A percentile compares a stretch with the other conserved stretches of the same genome.
Evolutionary conservation across 129 eudicot genomes (phyloP).

Genomic region (Arctium lappa): DNA sequence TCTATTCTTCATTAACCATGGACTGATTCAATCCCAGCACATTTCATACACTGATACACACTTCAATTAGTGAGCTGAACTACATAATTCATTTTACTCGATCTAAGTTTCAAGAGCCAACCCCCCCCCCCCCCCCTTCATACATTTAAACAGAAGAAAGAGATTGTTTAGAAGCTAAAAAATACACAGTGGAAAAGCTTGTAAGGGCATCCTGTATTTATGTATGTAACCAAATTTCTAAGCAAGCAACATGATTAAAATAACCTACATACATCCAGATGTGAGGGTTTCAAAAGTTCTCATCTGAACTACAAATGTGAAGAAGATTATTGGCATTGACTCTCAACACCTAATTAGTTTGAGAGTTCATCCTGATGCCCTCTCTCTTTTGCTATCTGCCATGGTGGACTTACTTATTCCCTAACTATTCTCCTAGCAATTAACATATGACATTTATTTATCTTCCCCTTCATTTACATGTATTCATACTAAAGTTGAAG

Average conservation of each 20-base stretch:
- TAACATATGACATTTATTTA: not conserved
- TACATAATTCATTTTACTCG: not conserved
- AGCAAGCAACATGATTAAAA: not conserved
- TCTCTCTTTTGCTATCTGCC: not conserved
- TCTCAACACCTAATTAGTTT: not conserved
- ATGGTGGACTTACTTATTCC: not conserved
- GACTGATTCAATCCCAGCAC: not conserved
- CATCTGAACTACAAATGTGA: not conserved
- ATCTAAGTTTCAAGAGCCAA: not conserved
- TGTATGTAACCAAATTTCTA: not conserved
- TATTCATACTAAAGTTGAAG: not conserved
- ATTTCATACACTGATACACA: not conserved
- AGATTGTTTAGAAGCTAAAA: not conserved
- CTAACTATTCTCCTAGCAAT: not conserved
- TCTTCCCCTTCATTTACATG: not conserved
- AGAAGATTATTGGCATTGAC: not conserved
- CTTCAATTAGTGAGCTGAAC: not conserved
- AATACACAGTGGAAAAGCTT: not conserved
- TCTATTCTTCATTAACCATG: not conserved
- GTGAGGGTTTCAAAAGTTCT: not conserved
- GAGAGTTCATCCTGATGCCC: not conserved
- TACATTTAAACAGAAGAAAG: not conserved
- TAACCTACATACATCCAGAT: constrained; percentile 6
- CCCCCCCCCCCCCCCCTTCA: not conserved
- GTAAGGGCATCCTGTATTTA: not conserved